These are phyloP conservation scores for Colletotrichum lupini DNA, from an alignment of 2,329 filamentous ascomycete species.

Conservation along the genomic window DNA sequence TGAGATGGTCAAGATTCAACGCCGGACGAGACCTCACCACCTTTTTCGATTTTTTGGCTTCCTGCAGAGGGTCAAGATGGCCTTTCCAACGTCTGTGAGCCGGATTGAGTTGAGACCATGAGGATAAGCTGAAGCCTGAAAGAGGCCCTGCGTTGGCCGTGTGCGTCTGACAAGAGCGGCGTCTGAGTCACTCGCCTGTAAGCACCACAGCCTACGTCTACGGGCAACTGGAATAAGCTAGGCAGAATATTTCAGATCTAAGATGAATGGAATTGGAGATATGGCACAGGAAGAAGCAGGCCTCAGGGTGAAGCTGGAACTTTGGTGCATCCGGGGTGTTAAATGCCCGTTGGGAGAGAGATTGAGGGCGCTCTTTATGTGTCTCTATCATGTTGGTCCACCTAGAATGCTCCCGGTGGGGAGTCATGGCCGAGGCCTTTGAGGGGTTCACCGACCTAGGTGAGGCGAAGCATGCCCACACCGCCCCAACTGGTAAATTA, in stretches of 20 bases:
- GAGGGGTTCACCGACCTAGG: neutral
- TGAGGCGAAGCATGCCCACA: neutral
- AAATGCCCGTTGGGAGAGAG: neutral
- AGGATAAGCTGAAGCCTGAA: neutral
- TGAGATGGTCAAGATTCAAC: neutral
- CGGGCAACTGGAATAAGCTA: neutral
- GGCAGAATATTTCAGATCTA: neutral
- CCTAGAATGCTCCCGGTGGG: neutral
- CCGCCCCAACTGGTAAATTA: neutral
- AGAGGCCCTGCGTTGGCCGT: neutral
- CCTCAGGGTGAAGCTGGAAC: neutral
- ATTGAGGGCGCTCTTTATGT: neutral
- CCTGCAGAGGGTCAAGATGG: neutral
- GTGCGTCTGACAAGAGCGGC: neutral
- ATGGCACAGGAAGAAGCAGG: neutral
- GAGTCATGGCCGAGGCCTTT: neutral
- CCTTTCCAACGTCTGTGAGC: neutral
- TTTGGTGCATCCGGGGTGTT: neutral
- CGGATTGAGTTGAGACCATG: neutral
- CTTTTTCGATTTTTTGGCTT: neutral
- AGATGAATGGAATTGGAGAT: neutral
- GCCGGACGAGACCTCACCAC: neutral
- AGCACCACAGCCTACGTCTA: neutral
- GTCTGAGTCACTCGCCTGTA: neutral
- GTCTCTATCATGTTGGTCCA: neutral